These are phyloP conservation scores for Xylariaceae sp. DNA, from an alignment of 2,329 filamentous ascomycete species.

Conservation along the genomic window DNA sequence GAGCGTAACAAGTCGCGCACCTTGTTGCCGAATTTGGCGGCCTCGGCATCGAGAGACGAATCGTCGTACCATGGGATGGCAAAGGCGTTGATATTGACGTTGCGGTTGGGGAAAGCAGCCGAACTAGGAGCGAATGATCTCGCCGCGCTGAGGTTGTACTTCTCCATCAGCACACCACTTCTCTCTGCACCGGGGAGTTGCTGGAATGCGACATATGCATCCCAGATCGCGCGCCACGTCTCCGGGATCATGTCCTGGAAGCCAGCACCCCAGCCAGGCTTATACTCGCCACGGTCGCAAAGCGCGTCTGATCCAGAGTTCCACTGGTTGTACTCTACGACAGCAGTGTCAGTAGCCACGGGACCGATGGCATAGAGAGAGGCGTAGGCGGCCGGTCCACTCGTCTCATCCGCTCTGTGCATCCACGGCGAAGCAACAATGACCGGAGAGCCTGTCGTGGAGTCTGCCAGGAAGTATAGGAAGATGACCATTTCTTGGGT, in stretches of 20 bases:
- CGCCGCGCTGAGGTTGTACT: slow-evolving; percentile 8
- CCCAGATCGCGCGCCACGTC: slow-evolving; percentile 11
- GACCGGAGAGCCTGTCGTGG: background rate
- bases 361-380: slow-evolving; percentile 10
- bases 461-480: slow-evolving; percentile 5
- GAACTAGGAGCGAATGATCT: background rate
- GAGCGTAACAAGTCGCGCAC: background rate
- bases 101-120: slow-evolving; percentile 2
- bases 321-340: slow-evolving; percentile 10
- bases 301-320: slow-evolving; percentile 3
- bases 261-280: slow-evolving; percentile 8
- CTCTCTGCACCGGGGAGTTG: slow-evolving; percentile 3
- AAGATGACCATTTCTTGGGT: slow-evolving; percentile 5
- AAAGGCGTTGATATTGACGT: background rate
- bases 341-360: slow-evolving; percentile 4
- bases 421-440: slow-evolving; percentile 8
- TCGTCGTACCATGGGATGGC: slow-evolving; percentile 4
- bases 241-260: slow-evolving; percentile 7
- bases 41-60: background rate
- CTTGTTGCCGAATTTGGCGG: background rate
- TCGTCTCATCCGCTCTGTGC: slow-evolving; percentile 6
- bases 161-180: slow-evolving; percentile 8
- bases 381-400: slow-evolving; percentile 5
- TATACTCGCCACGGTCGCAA: slow-evolving; percentile 6
- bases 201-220: slow-evolving; percentile 9